A percentile compares a stretch with the other conserved stretches of the same genome.
Evolutionary conservation across 164 flowering plant genomes (phyloP).

Genomic region (Santalum album): DNA sequence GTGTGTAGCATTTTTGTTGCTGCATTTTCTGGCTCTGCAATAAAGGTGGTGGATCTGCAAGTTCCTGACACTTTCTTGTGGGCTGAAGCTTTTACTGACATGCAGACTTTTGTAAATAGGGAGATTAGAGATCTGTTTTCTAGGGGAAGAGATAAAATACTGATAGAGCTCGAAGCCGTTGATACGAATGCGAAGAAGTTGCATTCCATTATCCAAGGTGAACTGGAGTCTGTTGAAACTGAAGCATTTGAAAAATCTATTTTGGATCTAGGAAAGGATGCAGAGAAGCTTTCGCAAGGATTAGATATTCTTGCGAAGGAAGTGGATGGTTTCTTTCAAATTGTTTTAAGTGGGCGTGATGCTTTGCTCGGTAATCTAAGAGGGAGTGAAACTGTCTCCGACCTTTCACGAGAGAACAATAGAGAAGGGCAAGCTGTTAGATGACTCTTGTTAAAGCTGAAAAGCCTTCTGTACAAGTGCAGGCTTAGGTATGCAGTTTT

Average conservation of each 20-base stretch:
- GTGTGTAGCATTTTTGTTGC: slow-evolving; percentile 56
- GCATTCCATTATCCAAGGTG: slow-evolving; percentile 32
- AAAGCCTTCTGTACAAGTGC: neutral
- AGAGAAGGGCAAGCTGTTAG: slow-evolving; percentile 17
- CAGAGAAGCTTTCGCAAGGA: slow-evolving; percentile 47
- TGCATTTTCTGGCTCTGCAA: slow-evolving; percentile 51
- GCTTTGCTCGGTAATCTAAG: slow-evolving; percentile 72
- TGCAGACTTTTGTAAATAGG: slow-evolving; percentile 46
- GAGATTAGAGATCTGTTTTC: slow-evolving; percentile 31
- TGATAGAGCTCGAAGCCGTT: slow-evolving; percentile 70
- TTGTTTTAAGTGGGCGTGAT: slow-evolving; percentile 72
- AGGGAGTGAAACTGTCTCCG: slow-evolving; percentile 17
- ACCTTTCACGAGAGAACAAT: slow-evolving; percentile 13
- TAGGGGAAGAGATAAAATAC: slow-evolving; percentile 19
- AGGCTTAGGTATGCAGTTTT: slow-evolving; percentile 9
- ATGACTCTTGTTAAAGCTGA: slow-evolving; percentile 10
- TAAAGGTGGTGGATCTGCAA: slow-evolving; percentile 38
- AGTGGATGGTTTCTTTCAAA: slow-evolving; percentile 80
- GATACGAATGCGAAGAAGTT: slow-evolving; percentile 34
- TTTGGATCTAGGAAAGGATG: slow-evolving; percentile 23
- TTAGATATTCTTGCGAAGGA: slow-evolving; percentile 54
- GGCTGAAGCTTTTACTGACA: slow-evolving; percentile 47
- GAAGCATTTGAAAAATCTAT: slow-evolving; percentile 25
- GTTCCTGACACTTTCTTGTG: slow-evolving; percentile 47
- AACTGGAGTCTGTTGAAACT: slow-evolving; percentile 13